Evolutionary conservation across 108 stramenopile species (phyloP).

Genomic region (Hondaea fermentalgiana): DNA sequence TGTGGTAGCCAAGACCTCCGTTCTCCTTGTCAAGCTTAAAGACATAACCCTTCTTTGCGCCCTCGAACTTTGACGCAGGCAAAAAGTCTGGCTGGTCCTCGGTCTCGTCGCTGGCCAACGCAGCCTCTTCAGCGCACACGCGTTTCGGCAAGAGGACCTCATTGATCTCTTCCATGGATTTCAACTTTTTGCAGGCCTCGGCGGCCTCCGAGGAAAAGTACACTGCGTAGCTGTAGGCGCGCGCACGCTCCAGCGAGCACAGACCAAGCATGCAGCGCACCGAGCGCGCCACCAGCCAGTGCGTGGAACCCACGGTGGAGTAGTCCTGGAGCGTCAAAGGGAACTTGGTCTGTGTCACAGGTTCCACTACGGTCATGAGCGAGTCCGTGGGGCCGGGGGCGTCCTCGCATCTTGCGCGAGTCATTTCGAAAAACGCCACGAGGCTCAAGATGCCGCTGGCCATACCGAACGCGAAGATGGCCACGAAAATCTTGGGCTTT

Average conservation of each 20-base stretch:
- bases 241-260: not conserved
- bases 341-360: not conserved
- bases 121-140: not conserved
- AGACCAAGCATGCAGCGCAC: constrained; percentile 8
- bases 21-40: not conserved
- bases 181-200: not conserved
- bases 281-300: not conserved
- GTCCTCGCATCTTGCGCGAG: not conserved
- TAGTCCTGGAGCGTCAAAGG: not conserved
- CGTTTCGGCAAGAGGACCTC: not conserved
- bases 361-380: not conserved
- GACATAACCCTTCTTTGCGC: not conserved
- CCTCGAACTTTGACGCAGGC: not conserved
- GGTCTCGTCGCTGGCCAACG: not conserved
- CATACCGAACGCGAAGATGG: not conserved
- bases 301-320: not conserved
- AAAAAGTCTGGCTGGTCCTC: not conserved
- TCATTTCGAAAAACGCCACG: not conserved
- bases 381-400: not conserved
- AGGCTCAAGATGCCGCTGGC: not conserved
- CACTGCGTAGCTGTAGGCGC: constrained; percentile 1
- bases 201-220: constrained; percentile 3
- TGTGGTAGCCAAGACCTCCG: not conserved
- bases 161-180: not conserved
- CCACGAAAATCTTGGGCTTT: not conserved